Evolutionary conservation across 371 early-diverging fungal genomes (phyloP).

Genomic region (Rhizopus delemar): DNA sequence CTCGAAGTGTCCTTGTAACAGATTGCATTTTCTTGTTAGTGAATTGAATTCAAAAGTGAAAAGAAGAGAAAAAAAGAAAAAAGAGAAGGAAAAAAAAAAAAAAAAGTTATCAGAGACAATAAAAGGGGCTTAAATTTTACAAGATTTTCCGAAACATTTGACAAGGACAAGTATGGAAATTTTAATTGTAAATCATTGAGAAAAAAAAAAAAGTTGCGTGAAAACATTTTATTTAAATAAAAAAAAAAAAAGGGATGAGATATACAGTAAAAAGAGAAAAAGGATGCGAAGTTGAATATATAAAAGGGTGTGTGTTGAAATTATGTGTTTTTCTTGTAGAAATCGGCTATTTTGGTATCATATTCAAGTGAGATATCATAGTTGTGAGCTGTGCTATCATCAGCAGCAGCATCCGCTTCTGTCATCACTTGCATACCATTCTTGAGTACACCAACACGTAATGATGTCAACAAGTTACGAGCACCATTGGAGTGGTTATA

Average conservation of each 20-base stretch:
- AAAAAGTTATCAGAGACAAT: conserved; percentile 1
- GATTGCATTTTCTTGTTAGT: conserved; percentile 16
- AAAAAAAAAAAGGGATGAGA: neutral
- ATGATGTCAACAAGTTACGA: conserved; percentile 72
- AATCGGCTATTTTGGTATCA: conserved; percentile 25
- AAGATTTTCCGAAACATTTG: too few species aligned
- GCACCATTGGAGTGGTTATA: conserved; percentile 87
- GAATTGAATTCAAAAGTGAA: neutral
- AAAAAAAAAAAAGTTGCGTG: too few species aligned
- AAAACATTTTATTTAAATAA: too few species aligned
- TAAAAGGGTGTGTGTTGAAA: neutral
- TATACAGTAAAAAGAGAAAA: neutral
- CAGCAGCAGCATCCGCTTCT: conserved; percentile 25
- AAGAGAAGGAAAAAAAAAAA: neutral
- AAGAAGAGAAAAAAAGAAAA: neutral
- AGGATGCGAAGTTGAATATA: neutral
- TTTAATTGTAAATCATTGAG: too few species aligned
- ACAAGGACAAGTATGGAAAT: too few species aligned
- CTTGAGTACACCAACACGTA: conserved; percentile 72
- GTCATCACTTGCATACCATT: conserved; percentile 59
- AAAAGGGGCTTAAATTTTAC: conserved; percentile 1
- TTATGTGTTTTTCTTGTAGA: conserved; percentile 22
- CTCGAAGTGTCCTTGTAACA: conserved; percentile 14
- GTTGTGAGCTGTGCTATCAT: conserved; percentile 1
- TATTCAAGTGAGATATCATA: conserved; percentile 32